Evolutionary conservation across 2,329 filamentous ascomycete species (phyloP).

Genomic region (Capronia epimyces): DNA sequence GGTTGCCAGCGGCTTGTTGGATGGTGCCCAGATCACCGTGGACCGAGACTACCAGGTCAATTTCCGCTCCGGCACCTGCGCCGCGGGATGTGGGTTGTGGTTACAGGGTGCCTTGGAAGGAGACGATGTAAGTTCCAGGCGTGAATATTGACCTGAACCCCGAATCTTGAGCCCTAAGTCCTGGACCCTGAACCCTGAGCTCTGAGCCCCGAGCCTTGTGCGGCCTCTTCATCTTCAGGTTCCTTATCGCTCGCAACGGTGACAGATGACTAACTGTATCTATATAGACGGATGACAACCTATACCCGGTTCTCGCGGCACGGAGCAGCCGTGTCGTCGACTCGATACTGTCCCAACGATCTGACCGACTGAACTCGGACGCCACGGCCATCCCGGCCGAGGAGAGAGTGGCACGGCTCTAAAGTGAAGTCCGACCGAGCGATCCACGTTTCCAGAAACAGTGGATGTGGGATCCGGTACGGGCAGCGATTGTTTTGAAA

Average conservation of each 20-base stretch:
- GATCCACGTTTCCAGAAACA: no score
- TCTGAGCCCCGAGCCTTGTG: no score
- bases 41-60: constrained; percentile 21
- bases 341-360: constrained; percentile 7
- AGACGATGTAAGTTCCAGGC: constrained; percentile 12
- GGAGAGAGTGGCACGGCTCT: constrained; percentile 11
- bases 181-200: no score
- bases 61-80: constrained; percentile 8
- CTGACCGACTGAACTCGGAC: neutral
- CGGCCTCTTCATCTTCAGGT: no score
- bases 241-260: no score
- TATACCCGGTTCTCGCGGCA: constrained; percentile 13
- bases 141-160: no score
- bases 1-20: constrained; percentile 7
- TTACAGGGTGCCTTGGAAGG: constrained; percentile 16
- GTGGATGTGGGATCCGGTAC: no score
- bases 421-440: no score
- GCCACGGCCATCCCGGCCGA: neutral
- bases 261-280: neutral
- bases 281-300: constrained; percentile 9
- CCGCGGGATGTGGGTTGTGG: constrained; percentile 15
- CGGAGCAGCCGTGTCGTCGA: constrained; percentile 13
- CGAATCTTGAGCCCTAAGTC: no score
- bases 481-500: no score
- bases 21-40: constrained; percentile 11